phyloP scores from a whole-genome alignment of 352 stramenopile species.

The Peronospora belbahrii region DNA sequence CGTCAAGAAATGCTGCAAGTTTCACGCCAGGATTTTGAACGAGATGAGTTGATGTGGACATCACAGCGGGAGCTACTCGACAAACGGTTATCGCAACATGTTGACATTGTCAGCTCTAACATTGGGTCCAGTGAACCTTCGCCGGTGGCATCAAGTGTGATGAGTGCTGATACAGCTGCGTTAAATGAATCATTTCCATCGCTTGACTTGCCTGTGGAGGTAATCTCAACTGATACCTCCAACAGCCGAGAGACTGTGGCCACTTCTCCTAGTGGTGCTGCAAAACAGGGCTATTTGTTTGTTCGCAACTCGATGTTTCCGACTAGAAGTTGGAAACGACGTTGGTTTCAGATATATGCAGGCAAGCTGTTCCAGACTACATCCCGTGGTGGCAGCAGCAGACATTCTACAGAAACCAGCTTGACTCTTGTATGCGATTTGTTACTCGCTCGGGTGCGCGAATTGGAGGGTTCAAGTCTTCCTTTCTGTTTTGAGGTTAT shows the following conservation, averaged over 20 bases:
- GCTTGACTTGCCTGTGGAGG: constrained; percentile 66
- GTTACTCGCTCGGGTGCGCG: constrained; percentile 70
- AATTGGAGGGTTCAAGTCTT: constrained; percentile 40
- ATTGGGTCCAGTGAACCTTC: constrained; percentile 13
- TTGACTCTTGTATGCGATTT: constrained; percentile 73
- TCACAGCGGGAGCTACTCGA: constrained; percentile 61
- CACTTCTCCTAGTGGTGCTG: constrained; percentile 25
- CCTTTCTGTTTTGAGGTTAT: constrained; percentile 82
- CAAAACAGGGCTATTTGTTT: constrained; percentile 82
- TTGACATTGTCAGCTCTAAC: constrained; percentile 25
- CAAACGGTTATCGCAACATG: constrained; percentile 40
- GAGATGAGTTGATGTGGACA: constrained; percentile 71
- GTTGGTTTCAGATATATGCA: constrained; percentile 84
- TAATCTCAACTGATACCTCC: constrained; percentile 62
- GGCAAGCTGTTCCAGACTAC: constrained; percentile 78
- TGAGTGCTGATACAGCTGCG: constrained; percentile 17
- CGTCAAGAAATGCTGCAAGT: constrained; percentile 66
- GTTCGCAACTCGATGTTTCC: constrained; percentile 81
- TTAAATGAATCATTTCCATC: constrained; percentile 24
- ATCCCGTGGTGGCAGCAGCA: constrained; percentile 30
- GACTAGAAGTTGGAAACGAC: constrained; percentile 74
- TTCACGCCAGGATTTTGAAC: constrained; percentile 55
- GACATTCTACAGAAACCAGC: constrained; percentile 52
- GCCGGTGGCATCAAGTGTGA: neutral
- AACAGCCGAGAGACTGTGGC: constrained; percentile 36